These are phyloP conservation scores for Exserohilum turcica DNA, from an alignment of 2,329 filamentous ascomycete genomes.

Conservation along the genomic window DNA sequence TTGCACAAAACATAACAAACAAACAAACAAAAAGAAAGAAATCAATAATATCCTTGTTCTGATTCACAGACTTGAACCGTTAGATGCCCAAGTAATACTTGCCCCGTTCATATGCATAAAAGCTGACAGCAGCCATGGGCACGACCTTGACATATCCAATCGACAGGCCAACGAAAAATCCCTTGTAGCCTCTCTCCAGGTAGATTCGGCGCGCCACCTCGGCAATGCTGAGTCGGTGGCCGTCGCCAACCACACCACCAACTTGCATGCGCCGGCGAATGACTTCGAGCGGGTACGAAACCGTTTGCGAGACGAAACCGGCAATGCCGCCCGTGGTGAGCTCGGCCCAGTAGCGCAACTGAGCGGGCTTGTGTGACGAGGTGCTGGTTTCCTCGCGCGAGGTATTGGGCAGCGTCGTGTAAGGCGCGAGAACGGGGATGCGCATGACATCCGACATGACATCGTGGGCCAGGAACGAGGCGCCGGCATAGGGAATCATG, in stretches of 20 bases:
- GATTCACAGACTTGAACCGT: not conserved
- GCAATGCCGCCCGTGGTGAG: slow-evolving; percentile 82
- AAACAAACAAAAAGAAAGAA: not conserved
- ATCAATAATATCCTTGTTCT: not conserved
- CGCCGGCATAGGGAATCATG: slow-evolving; percentile 95
- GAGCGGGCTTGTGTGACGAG: slow-evolving; percentile 63
- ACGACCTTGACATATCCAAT: slow-evolving; percentile 96
- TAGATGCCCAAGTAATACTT: slow-evolving; percentile 62
- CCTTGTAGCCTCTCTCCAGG: slow-evolving; percentile 73
- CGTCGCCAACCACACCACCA: slow-evolving; percentile 89
- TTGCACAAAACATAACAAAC: no score
- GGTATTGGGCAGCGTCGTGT: slow-evolving; percentile 74
- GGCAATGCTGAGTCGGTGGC: slow-evolving; percentile 73
- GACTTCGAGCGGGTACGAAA: slow-evolving; percentile 92
- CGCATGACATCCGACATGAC: slow-evolving; percentile 84
- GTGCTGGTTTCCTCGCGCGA: slow-evolving; percentile 45
- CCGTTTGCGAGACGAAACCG: slow-evolving; percentile 86
- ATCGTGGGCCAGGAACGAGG: slow-evolving; percentile 95
- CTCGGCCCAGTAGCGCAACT: slow-evolving; percentile 84
- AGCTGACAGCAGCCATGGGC: slow-evolving; percentile 79
- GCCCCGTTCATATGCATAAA: slow-evolving; percentile 69
- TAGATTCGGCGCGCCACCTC: slow-evolving; percentile 81
- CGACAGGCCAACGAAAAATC: slow-evolving; percentile 90
- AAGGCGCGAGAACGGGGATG: slow-evolving; percentile 66
- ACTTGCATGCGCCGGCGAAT: slow-evolving; percentile 95